Percentiles rank a stretch among this genome's conserved stretches.
Conservation (phyloP, 2,329 filamentous ascomycete genomes). For the Botrytis hyacinthi region DNA sequence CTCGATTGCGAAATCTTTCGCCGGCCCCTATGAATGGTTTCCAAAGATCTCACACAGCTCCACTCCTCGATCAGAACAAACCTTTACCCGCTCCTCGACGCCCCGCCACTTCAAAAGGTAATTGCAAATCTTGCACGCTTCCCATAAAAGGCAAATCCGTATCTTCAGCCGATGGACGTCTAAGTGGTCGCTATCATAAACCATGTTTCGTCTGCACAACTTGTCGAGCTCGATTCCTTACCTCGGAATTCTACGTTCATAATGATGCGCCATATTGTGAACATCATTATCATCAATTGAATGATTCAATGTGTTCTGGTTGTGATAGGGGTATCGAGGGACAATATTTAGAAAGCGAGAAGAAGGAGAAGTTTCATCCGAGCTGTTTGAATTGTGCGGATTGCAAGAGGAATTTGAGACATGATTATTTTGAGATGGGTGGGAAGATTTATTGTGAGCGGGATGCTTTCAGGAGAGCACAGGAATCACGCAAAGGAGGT, state of each 20-base stretch:
- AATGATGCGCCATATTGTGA: conserved; percentile 86
- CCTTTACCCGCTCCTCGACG: conserved; percentile 24
- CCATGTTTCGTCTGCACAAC: conserved; percentile 89
- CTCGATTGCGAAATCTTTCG: not conserved
- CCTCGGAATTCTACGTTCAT: conserved; percentile 89
- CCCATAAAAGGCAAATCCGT: conserved; percentile 87
- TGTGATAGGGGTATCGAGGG: conserved; percentile 90
- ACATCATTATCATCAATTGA: conserved; percentile 87
- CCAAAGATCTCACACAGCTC: conserved; percentile 22
- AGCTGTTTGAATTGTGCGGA: conserved; percentile 81
- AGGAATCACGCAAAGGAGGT: conserved; percentile 14
- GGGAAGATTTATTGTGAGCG: conserved; percentile 81
- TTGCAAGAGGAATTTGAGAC: conserved; percentile 69
- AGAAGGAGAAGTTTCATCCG: conserved; percentile 76
- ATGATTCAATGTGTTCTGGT: conserved; percentile 77
- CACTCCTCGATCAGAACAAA: conserved; percentile 14
- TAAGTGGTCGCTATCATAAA: conserved; percentile 94
- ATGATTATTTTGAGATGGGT: conserved; percentile 89
- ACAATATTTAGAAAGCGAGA: conserved; percentile 83
- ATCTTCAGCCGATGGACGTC: conserved; percentile 85
- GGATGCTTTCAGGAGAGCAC: conserved; percentile 58
- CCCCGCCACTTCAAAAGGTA: conserved; percentile 47
- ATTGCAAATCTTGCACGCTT: conserved; percentile 78
- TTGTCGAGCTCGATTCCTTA: conserved; percentile 77
- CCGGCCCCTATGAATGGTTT: conserved; percentile 19